Base-by-base conservation (phyloP, 495 filamentous ascomycete genomes). In the Aspergillus homomorphus region DNA sequence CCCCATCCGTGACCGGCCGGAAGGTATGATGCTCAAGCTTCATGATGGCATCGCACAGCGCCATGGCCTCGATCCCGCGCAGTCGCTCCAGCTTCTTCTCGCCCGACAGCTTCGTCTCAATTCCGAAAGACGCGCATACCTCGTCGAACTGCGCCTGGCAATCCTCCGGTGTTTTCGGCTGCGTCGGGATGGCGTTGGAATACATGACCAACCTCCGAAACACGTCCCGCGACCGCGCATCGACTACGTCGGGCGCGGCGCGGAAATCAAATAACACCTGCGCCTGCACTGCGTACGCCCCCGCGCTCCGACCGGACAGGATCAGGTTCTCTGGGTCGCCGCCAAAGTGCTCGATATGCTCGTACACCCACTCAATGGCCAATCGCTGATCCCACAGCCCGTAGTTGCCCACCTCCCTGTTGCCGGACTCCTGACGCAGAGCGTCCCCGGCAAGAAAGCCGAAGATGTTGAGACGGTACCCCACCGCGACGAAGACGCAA, bases 341-440 rank as follows among this genome's bases (percentile, higher is more conserved):
- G 0, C 82, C 81, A 63, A 88, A 82, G 0, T 68, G 74, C 5
- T 66, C 73, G 33, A 84, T 80, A 62, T 85, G 85, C 23, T 79
- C 68, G 57, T 74, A 69, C 9, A 87, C 76, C 84, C 85, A 88
- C 65, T 83, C 72, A 54, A 88, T 72, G 20, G 80, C 63, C 12
- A 80, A 62, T 28, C 77, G 75, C 62, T 87, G 85, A 63, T 88
- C 85, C 66, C 79, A 80, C 26, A 88, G 66, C 12, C 85, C 85
- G 24, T 85, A 65, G 62, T 88, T 88, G 38, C 84, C 67, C 18
- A 80, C 45, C 12, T 78, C 82, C 28, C 80, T 74, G 45, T 76
- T 74, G 1, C 71, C 74, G 4, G 73, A 75, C 45, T 79, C 44
- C 60, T 72, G 64, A 10, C 59, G 53, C 10, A 69, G 56, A 3